These are phyloP conservation scores for Emericellopsis atlantica DNA, from an alignment of 2,329 filamentous ascomycete genomes.

Conservation along the genomic window DNA sequence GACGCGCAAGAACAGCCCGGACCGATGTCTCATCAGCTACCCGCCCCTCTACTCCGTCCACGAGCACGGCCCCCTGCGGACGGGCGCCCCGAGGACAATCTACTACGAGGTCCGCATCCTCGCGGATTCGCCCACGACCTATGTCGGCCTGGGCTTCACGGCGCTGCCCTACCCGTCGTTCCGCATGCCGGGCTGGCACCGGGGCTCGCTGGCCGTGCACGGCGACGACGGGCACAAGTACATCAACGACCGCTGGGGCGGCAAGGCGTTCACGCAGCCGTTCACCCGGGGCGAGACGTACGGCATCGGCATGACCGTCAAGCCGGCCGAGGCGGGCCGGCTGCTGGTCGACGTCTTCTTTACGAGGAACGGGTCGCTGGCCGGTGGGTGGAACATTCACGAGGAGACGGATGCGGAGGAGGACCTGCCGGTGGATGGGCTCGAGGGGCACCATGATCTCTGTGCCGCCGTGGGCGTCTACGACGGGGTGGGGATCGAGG, in stretches of 20 bases:
- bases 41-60: slow-evolving; percentile 55
- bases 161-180: slow-evolving; percentile 68
- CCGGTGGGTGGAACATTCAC: slow-evolving; percentile 57
- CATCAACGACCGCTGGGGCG: slow-evolving; percentile 64
- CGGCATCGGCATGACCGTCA: slow-evolving; percentile 59
- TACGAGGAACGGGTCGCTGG: slow-evolving; percentile 49
- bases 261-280: slow-evolving; percentile 51
- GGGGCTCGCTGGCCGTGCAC: slow-evolving; percentile 63
- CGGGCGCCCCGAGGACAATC: slow-evolving; percentile 31
- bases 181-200: slow-evolving; percentile 70
- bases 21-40: slow-evolving; percentile 53
- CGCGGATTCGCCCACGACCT: slow-evolving; percentile 28
- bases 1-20: slow-evolving; percentile 31
- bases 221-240: slow-evolving; percentile 68
- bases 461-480: slow-evolving; percentile 61
- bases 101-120: slow-evolving; percentile 62
- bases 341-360: slow-evolving; percentile 43
- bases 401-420: slow-evolving; percentile 57
- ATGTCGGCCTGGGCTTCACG: slow-evolving; percentile 55
- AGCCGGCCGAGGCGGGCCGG: slow-evolving; percentile 11
- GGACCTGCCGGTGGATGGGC: slow-evolving; percentile 49
- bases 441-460: slow-evolving; percentile 61
- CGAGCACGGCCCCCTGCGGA: slow-evolving; percentile 42
- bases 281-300: slow-evolving; percentile 55
- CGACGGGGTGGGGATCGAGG: slow-evolving; percentile 55